A percentile compares a stretch with the other conserved stretches of the same genome.
Conservation (phyloP, 257 asterid species). For the Solanum megistacrolobum region DNA sequence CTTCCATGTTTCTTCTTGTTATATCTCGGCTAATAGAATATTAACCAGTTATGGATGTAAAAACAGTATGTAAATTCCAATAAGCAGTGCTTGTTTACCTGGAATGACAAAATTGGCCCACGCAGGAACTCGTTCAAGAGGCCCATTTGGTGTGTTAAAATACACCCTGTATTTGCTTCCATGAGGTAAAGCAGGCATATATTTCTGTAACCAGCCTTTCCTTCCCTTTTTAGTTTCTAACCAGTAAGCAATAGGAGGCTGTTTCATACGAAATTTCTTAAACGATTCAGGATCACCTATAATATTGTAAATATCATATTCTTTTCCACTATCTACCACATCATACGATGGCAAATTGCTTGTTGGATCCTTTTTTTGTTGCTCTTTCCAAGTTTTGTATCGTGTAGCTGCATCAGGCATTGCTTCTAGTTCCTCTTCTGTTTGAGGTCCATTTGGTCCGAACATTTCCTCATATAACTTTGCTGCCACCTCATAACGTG, state of each 20-base stretch:
- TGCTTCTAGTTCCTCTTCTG: constrained; percentile 88
- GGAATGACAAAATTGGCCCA: constrained; percentile 97
- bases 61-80: constrained; percentile 11
- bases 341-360: constrained; percentile 79
- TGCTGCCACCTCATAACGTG: constrained; percentile 65
- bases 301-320: constrained; percentile 38
- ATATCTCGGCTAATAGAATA: not conserved
- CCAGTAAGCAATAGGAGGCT: constrained; percentile 95
- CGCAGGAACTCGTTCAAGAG: constrained; percentile 95
- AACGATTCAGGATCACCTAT: constrained; percentile 62
- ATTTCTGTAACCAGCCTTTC: constrained; percentile 86
- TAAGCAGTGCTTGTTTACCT: constrained; percentile 39
- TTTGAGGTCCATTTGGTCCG: constrained; percentile 98
- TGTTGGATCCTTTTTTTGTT: constrained; percentile 82
- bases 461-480: constrained; percentile 86
- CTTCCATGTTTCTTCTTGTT: not conserved
- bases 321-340: constrained; percentile 73
- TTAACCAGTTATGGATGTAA: not conserved
- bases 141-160: constrained; percentile 85
- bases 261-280: constrained; percentile 57
- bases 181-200: constrained; percentile 79
- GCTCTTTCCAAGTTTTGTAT: constrained; percentile 88
- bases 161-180: constrained; percentile 89
- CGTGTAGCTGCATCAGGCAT: constrained; percentile 76
- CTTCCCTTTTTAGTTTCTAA: constrained; percentile 90